A percentile compares a stretch with the other conserved stretches of the same genome.
These are phyloP conservation scores for Pseudocercospora fijiensis DNA, from an alignment of 2,329 filamentous ascomycete genomes.

Conservation along the genomic window DNA sequence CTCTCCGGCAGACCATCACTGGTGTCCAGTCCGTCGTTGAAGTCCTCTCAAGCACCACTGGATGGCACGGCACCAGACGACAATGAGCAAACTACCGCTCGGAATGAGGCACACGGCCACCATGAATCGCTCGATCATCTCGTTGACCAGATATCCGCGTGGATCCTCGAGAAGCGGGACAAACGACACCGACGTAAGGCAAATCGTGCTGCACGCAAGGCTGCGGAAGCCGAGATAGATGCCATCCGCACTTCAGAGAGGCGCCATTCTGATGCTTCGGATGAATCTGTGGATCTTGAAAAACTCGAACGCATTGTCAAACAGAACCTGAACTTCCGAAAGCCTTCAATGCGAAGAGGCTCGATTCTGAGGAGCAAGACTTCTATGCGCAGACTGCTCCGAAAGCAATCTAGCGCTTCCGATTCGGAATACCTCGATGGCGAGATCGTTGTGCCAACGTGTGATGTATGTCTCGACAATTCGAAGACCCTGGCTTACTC, in stretches of 20 bases:
- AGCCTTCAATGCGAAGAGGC: conserved; percentile 20
- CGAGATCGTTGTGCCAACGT: conserved; percentile 79
- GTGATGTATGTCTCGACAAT: conserved; percentile 84
- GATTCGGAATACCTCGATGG: conserved; percentile 83
- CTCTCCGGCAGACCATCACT: conserved; percentile 45
- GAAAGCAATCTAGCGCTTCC: conserved; percentile 57
- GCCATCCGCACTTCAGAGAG: conserved; percentile 10
- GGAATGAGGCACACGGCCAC: conserved; percentile 13
- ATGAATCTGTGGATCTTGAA: conserved; percentile 61
- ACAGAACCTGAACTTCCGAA: conserved; percentile 49
- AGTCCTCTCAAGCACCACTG: conserved; percentile 18
- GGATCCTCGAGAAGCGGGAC: conserved; percentile 76
- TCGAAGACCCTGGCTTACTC: conserved; percentile 80
- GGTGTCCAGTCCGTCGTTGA: conserved; percentile 26
- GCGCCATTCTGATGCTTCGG: conserved; percentile 26
- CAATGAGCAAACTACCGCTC: conserved; percentile 17
- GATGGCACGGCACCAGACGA: conserved; percentile 15
- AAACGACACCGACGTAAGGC: conserved; percentile 57
- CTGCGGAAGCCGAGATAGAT: conserved; percentile 13
- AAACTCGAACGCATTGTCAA: conserved; percentile 77
- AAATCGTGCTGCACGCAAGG: conserved; percentile 11
- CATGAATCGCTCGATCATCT: conserved; percentile 28
- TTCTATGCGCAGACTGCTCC: conserved; percentile 35
- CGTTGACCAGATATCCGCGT: conserved; percentile 69
- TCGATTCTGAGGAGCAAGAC: conserved; percentile 26